Evolutionary conservation across 2,329 filamentous ascomycete genomes (phyloP).

Genomic region (Fusarium sp.): DNA sequence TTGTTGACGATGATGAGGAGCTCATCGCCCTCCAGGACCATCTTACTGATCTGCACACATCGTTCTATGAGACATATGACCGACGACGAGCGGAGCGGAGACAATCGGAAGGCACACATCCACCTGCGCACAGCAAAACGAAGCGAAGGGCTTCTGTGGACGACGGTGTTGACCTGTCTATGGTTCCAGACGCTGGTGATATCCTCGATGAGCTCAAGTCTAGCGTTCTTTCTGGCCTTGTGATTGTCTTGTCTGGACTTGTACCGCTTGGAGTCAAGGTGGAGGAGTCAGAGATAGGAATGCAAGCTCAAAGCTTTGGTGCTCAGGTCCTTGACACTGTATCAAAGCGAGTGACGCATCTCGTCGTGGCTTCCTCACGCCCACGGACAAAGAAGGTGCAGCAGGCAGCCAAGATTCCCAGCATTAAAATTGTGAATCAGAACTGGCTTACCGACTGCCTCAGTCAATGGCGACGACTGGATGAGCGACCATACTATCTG

Average conservation of each 20-base stretch:
- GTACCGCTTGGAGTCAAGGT: conserved; percentile 86
- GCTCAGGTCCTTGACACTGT: conserved; percentile 72
- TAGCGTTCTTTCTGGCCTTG: conserved; percentile 78
- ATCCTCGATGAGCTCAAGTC: conserved; percentile 88
- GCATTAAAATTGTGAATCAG: conserved; percentile 91
- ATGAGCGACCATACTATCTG: conserved; percentile 83
- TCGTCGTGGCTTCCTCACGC: conserved; percentile 77
- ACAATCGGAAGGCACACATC: conserved; percentile 50
- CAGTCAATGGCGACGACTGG: conserved; percentile 82
- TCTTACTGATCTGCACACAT: conserved; percentile 78
- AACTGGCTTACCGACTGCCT: conserved; percentile 91
- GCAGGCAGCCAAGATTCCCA: conserved; percentile 81
- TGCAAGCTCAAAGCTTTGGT: conserved; percentile 89
- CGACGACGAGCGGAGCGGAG: conserved; percentile 56
- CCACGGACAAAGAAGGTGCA: conserved; percentile 92
- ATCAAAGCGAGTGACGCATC: conserved; percentile 75
- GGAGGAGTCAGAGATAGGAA: conserved; percentile 84
- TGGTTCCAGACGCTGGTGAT: conserved; percentile 85
- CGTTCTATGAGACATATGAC: conserved; percentile 89
- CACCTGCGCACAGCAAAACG: conserved; percentile 49
- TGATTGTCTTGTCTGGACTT: conserved; percentile 90
- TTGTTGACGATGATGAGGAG: conserved; percentile 90
- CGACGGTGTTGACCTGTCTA: conserved; percentile 58
- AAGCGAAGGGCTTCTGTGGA: conserved; percentile 51
- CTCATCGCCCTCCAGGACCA: conserved; percentile 81